Base-by-base conservation (phyloP, 2,329 filamentous ascomycete genomes). In the Macrophomina tecta region DNA sequence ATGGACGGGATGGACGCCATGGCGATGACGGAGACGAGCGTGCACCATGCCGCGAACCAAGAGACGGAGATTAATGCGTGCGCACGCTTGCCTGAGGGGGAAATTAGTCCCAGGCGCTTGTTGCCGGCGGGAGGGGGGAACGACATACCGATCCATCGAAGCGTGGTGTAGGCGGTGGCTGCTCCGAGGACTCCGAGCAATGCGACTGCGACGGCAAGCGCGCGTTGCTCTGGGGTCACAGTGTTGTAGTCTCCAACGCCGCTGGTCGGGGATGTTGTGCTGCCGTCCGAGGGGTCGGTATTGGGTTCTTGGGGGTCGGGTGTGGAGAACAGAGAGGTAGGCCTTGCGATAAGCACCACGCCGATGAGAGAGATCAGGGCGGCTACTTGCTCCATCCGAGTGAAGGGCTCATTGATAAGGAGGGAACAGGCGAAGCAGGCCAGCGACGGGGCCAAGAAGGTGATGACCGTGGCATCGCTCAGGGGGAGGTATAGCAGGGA, bases 401-500 rank as follows among this genome's bases (percentile, higher is more conserved):
- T 92, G 75, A 94, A 97, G 0, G 91, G 90, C 72, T 97, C 92
- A 62, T 88, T 86, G 66, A 90, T 85, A 45, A 94, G 79, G 65
- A 93, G 82, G 42, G 91, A 93, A 76, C 93, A 97, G 18, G 91
- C 85, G 80, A 94, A 92, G 67, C 91, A 92, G 23, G 92, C 87
- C 5, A 96, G 83, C 14, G 90, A 90, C 0, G 94, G 94, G 0
- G 91, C 87, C 5, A 97, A 84, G 75, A 97, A 97, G 8, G 92
- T 95, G 64, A 97, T 90, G 40, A 97, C 93, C 0, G 92, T 95
- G 2, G 93, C 93, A 76, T 97, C 93, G 16, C 92, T 91, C 2
- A 97, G 84, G 0, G 92, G 91, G 3, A 97, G 86, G 72, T 96
- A 96, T 74, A 91, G 86, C 67, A 91, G 80, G 7, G 87, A 90